Evolutionary conservation across 352 stramenopile species (phyloP), one percentile per base, ranked within the genome.

Genomic region (Phytopythium cucurbitacearum): DNA sequence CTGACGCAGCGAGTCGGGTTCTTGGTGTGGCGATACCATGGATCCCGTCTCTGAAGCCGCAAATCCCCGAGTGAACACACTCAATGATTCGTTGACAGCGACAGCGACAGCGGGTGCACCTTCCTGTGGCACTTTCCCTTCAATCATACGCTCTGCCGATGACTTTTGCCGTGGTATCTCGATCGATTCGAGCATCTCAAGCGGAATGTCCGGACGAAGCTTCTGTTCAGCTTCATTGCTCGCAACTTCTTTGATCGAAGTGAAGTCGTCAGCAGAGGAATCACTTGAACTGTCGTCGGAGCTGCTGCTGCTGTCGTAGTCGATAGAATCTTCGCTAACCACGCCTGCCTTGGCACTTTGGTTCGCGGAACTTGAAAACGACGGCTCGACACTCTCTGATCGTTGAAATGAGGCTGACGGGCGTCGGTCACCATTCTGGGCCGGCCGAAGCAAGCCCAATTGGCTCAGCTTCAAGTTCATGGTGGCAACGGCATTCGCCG

Each of bases 381-480:
- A 7, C 13, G 39, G 45, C 13, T 40, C 44, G 11, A 50, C 5
- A 7, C 12, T 5, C 16, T 5, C 5, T 5, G 7, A 12, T 6
- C 33, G 33, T 2, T 7, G 1, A 32, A n/a, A 1, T 0, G 16
- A n/a, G 4, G 7, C 48, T 12, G 48, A 54, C 3, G 21, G 11
- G 5, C 38, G 48, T 7, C 38, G 48, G 21, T 46, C 48, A 32
- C 13, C 36, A 2, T 15, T 15, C 32, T 32, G 36, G 3, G 73
- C 53, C 4, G 46, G 59, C 2, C 73, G 72, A 7, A 91, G 52
- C 28, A 93, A 39, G 0, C 83, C 83, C 4, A 93, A 50, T 45
- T 88, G 75, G 32, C 65, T 75, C 8, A 93, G 52, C 32, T 71
- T 77, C 2, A 57, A 74, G 57, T 91, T 90, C 83, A 93, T 93